These are phyloP conservation scores for Diaporthe citri DNA, from an alignment of 2,329 filamentous ascomycete genomes.

Conservation along the genomic window DNA sequence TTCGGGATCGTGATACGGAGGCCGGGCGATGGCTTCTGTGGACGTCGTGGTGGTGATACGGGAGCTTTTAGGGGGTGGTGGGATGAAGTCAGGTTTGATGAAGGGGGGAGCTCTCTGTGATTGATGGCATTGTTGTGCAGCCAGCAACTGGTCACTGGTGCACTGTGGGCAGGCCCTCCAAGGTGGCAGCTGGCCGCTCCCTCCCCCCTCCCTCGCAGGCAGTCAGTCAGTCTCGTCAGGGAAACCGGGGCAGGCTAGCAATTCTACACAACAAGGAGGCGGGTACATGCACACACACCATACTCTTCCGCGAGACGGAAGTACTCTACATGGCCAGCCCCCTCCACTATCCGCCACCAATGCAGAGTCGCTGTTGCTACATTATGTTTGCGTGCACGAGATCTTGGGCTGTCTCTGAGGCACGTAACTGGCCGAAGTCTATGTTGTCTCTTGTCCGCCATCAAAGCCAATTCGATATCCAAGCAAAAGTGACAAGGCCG, in stretches of 20 bases:
- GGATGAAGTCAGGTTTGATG: conserved; percentile 41
- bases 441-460: not conserved
- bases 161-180: conserved; percentile 30
- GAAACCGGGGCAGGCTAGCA: conserved; percentile 34
- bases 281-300: not conserved
- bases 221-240: conserved; percentile 6
- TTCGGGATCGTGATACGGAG: conserved; percentile 30
- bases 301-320: not conserved
- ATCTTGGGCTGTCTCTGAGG: not conserved
- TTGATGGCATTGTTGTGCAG: conserved; percentile 33
- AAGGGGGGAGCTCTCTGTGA: conserved; percentile 34
- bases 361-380: not conserved
- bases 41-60: conserved; percentile 36
- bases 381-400: not conserved
- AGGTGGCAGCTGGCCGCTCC: conserved; percentile 32
- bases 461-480: conserved; percentile 14
- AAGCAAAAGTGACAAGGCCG: not conserved
- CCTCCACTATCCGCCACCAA: not conserved
- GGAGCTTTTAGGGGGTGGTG: conserved; percentile 37
- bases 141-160: conserved; percentile 27
- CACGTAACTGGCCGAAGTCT: not conserved
- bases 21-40: conserved; percentile 32
- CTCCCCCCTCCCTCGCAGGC: conserved; percentile 24
- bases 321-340: not conserved
- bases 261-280: not conserved